phyloP scores from a whole-genome alignment of 1,139 yeast genomes.

The Yamadazyma kanchanaburiensis region DNA sequence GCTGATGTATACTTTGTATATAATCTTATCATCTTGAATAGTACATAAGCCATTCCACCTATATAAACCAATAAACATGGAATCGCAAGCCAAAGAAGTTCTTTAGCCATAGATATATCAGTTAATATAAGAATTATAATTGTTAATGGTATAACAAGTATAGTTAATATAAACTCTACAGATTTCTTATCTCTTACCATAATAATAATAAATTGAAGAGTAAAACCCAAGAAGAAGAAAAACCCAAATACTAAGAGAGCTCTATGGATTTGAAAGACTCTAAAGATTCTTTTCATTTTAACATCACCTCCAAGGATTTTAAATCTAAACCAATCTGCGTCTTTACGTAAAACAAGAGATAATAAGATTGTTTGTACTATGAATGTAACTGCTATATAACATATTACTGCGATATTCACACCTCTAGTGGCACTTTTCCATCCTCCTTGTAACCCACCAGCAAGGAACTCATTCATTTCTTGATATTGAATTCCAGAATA shows the following conservation, averaged over 20 bases:
- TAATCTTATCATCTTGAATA: slow-evolving; percentile 48
- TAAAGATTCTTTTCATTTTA: slow-evolving; percentile 36
- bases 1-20: slow-evolving; percentile 41
- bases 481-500: slow-evolving; percentile 51
- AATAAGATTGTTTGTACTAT: slow-evolving; percentile 31
- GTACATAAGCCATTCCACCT: slow-evolving; percentile 47
- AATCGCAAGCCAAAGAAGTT: slow-evolving; percentile 25
- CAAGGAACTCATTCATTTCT: slow-evolving; percentile 33
- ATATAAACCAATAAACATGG: slow-evolving; percentile 30
- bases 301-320: slow-evolving; percentile 52
- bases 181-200: slow-evolving; percentile 38
- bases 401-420: slow-evolving; percentile 45
- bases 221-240: slow-evolving; percentile 52
- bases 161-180: slow-evolving; percentile 48
- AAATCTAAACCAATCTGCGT: slow-evolving; percentile 49
- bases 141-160: slow-evolving; percentile 48
- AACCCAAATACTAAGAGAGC: slow-evolving; percentile 44
- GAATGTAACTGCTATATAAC: slow-evolving; percentile 39
- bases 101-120: slow-evolving; percentile 39
- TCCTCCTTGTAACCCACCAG: slow-evolving; percentile 14
- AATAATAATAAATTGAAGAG: slow-evolving; percentile 51
- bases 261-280: slow-evolving; percentile 41
- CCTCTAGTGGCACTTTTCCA: slow-evolving; percentile 31
- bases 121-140: slow-evolving; percentile 35
- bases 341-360: slow-evolving; percentile 32